A percentile compares a stretch with the other conserved stretches of the same genome.
phyloP scores from a whole-genome alignment of 441 rosid species.

The Syzygium syzygioides region DNA sequence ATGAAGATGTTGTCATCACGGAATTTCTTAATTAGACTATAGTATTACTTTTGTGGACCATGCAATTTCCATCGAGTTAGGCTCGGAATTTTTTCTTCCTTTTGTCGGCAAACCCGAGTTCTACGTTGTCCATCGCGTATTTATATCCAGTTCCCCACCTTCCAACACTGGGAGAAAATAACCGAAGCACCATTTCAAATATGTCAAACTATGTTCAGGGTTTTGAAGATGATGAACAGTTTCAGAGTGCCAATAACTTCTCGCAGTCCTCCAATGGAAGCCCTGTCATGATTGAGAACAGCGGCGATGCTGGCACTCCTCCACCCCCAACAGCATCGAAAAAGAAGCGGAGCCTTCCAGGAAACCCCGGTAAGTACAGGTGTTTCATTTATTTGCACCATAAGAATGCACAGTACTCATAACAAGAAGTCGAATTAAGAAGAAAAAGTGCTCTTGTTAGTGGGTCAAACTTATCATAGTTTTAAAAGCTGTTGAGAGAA shows the following conservation, averaged over 20 bases:
- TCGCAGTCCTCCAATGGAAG: slow-evolving; percentile 37
- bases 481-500: neutral
- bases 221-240: slow-evolving; percentile 42
- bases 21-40: neutral
- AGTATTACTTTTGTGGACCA: slow-evolving; percentile 20
- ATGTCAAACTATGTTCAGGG: slow-evolving; percentile 49
- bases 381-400: neutral
- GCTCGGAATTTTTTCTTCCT: slow-evolving; percentile 21
- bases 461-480: neutral
- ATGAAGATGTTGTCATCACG: neutral
- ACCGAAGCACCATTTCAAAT: neutral
- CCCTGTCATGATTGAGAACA: slow-evolving; percentile 25
- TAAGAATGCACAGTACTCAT: neutral
- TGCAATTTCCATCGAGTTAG: slow-evolving; percentile 8
- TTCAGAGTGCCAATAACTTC: slow-evolving; percentile 21
- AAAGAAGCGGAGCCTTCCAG: slow-evolving; percentile 55
- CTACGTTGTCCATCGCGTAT: neutral
- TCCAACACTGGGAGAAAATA: neutral
- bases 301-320: slow-evolving; percentile 22
- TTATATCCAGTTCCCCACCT: slow-evolving; percentile 15
- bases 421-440: neutral
- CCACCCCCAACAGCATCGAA: slow-evolving; percentile 14
- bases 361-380: slow-evolving; percentile 48
- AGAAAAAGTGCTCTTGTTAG: neutral
- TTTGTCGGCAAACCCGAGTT: slow-evolving; percentile 20